Conservation (phyloP, 441 rosid genomes). For the Arabidopsis hybrid region DNA sequence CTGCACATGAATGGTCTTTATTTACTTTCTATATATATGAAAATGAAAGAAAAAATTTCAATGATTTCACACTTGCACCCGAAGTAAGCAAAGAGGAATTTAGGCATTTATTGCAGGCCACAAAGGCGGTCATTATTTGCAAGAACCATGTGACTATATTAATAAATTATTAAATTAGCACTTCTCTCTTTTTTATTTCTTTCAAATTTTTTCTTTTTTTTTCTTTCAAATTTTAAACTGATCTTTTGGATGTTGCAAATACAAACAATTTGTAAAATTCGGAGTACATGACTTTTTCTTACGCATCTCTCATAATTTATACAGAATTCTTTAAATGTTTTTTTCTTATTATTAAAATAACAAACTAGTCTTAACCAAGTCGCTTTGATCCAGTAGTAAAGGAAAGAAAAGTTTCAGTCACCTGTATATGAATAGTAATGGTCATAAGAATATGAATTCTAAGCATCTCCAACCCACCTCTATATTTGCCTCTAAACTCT, state of each 20-base stretch:
- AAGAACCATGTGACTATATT: conserved; percentile 45
- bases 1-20: conserved; percentile 33
- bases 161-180: conserved; percentile 24
- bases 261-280: not conserved
- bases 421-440: too few relatives aligned
- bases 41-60: conserved; percentile 2
- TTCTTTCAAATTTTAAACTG: conserved; percentile 20
- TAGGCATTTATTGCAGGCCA: conserved; percentile 34
- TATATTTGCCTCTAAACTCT: too few relatives aligned
- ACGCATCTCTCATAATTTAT: not conserved
- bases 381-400: too few relatives aligned
- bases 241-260: not conserved
- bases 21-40: not conserved
- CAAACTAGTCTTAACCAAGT: too few relatives aligned
- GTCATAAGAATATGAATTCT: too few relatives aligned
- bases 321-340: not conserved
- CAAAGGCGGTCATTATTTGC: conserved; percentile 42
- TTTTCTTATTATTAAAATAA: too few relatives aligned
- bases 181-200: conserved; percentile 5
- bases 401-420: too few relatives aligned
- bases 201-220: too few relatives aligned
- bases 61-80: conserved; percentile 34
- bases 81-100: conserved; percentile 22
- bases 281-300: not conserved
- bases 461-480: too few relatives aligned